Conservation (phyloP, 2,329 filamentous ascomycete species). For the Diaporthe sp. region DNA sequence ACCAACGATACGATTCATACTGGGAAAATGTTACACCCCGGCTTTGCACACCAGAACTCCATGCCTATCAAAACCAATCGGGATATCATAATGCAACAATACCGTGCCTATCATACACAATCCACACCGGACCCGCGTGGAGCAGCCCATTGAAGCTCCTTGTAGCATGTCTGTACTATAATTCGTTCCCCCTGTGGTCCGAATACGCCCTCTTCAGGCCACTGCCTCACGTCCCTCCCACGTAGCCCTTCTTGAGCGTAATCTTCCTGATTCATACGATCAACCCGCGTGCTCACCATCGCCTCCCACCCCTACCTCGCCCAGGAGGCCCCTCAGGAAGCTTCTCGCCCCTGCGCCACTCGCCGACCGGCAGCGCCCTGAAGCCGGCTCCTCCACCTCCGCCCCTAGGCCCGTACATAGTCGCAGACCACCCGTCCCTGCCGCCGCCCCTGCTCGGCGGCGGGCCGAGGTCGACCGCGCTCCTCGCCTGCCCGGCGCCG, state of each 20-base stretch:
- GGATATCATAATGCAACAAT: slow-evolving; percentile 30
- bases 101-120: neutral
- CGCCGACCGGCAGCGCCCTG: slow-evolving; percentile 58
- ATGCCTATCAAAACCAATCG: neutral
- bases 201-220: neutral
- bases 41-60: neutral
- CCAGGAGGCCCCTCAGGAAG: slow-evolving; percentile 66
- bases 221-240: neutral
- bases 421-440: slow-evolving; percentile 55
- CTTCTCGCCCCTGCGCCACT: slow-evolving; percentile 76
- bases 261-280: slow-evolving; percentile 48
- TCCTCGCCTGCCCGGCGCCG: slow-evolving; percentile 52
- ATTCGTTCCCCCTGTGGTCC: neutral
- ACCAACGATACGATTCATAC: neutral
- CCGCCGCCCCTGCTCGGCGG: slow-evolving; percentile 47
- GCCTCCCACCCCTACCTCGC: slow-evolving; percentile 60
- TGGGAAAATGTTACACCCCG: neutral
- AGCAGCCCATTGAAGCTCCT: neutral
- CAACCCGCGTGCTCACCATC: slow-evolving; percentile 50
- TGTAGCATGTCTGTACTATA: neutral
- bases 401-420: slow-evolving; percentile 9
- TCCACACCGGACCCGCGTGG: neutral
- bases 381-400: slow-evolving; percentile 51
- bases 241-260: neutral
- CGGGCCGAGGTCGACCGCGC: slow-evolving; percentile 11